phyloP scores from a whole-genome alignment of 805 yeast genomes.

The Metschnikowia kofuensis region DNA sequence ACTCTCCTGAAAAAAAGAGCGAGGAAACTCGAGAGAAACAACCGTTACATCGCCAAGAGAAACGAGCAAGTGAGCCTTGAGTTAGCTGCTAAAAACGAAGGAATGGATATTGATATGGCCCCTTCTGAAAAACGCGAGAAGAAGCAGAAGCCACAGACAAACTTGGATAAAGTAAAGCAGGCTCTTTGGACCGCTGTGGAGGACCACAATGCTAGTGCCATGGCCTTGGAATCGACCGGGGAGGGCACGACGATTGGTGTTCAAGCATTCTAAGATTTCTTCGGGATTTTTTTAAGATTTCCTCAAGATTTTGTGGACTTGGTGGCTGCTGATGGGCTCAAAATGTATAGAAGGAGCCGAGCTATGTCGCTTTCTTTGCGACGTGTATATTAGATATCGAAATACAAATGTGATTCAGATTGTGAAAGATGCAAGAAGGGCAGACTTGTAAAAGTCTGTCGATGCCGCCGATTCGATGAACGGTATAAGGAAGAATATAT shows the following conservation, averaged over 20 bases:
- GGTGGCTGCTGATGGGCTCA: neutral
- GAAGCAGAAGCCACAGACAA: conserved; percentile 22
- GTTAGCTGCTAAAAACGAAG: conserved; percentile 44
- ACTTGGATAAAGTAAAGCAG: conserved; percentile 51
- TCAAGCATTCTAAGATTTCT: conserved; percentile 46
- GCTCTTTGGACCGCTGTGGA: conserved; percentile 74
- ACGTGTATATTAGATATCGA: conserved; percentile 5
- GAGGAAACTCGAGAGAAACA: conserved; percentile 75
- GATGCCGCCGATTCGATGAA: neutral
- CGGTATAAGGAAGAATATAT: too few species aligned
- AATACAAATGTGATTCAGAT: neutral
- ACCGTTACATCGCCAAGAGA: conserved; percentile 65
- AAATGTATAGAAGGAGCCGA: too few species aligned
- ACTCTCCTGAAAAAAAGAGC: conserved; percentile 76
- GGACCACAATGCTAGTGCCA: conserved; percentile 47
- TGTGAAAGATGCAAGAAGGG: too few species aligned
- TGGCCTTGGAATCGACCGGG: conserved; percentile 46
- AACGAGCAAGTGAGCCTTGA: conserved; percentile 45
- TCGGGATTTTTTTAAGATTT: too few species aligned
- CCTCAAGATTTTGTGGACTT: neutral
- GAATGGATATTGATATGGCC: conserved; percentile 51
- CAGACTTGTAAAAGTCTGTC: neutral
- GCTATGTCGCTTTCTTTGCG: too few species aligned
- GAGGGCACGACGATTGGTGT: conserved; percentile 86
- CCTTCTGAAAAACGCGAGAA: conserved; percentile 18